A percentile compares a stretch with the other conserved stretches of the same genome.
These are phyloP conservation scores for Sedum album DNA, from an alignment of 164 flowering plant genomes.

Conservation along the genomic window DNA sequence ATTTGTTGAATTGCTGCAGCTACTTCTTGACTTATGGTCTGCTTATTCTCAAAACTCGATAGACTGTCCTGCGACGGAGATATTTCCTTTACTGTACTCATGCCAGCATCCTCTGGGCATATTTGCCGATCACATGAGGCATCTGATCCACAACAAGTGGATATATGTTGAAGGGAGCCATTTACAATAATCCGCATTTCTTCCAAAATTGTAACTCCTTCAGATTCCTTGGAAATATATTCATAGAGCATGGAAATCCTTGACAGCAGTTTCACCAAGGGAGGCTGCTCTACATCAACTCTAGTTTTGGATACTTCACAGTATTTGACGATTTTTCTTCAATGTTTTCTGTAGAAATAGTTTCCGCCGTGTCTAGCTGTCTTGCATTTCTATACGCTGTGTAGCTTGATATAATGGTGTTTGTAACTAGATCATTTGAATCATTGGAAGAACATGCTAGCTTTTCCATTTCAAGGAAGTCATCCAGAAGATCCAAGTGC, in stretches of 20 bases:
- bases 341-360: too few species aligned
- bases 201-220: conserved; percentile 32
- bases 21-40: conserved; percentile 27
- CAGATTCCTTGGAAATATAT: conserved; percentile 28
- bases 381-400: conserved; percentile 23
- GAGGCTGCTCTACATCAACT: conserved; percentile 16
- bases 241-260: conserved; percentile 29
- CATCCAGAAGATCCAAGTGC: conserved; percentile 84
- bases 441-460: conserved; percentile 57
- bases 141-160: background rate
- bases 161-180: conserved; percentile 9
- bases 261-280: conserved; percentile 29
- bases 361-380: too few species aligned
- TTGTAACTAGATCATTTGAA: conserved; percentile 29
- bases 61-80: conserved; percentile 17
- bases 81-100: conserved; percentile 21
- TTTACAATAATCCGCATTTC: conserved; percentile 48
- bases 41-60: conserved; percentile 9
- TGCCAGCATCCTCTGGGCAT: conserved; percentile 18
- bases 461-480: conserved; percentile 97
- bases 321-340: conserved; percentile 16
- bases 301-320: conserved; percentile 13
- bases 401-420: conserved; percentile 17
- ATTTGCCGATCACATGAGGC: conserved; percentile 2
- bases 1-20: conserved; percentile 52